Evolutionary conservation across 1,284 basidiomycete species (phyloP), one percentile per base, ranked within the genome.

Genomic region (Nidula niveotomentosa): DNA sequence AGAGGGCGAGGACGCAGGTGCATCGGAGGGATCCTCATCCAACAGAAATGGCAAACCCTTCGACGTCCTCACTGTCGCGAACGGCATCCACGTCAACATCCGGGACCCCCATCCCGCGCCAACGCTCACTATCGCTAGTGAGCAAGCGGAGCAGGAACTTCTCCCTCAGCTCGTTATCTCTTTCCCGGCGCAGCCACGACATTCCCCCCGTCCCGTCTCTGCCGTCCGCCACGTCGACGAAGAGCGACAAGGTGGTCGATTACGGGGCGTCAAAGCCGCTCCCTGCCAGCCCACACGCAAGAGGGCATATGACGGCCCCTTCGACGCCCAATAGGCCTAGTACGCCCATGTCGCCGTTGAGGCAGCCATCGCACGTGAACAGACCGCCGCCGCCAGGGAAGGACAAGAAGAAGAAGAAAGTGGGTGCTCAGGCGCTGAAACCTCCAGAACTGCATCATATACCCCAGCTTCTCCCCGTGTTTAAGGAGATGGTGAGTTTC

Each of bases 401-500:
- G 44, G 36, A 37, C 36, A 13, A 48, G 10, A 69, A 62, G 70
- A 70, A 66, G 65, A 70, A 65, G 67, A 73, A 63, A 68, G 76
- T 71, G 53, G 72, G 71, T 45, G 69, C 76, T 1, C 68, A 77
- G 44, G 65, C 72, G 2, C 72, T 92, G 43, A 82, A 85, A 59
- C 84, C 89, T 49, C 96, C 96, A 1, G 85, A 92, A 56, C 76
- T 98, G 51, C 76, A 79, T 55, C 81, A 89, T 60, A 84, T 97
- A 55, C 87, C 90, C 18, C 80, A 85, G 57, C 68, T 98, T 23
- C 75, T 95, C 36, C 93, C 94, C 1, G 64, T 98, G 33, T 97
- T 97, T 68, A 83, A 90, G 48, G 95, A 97, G 73, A 86, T 96
- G 78, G 94, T 96, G 60, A 69, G 86, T 68, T 34, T 36, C 15